Evolutionary conservation across 2,329 filamentous ascomycete genomes (phyloP), one percentile per base, ranked within the genome.

Genomic region (Trichophyton simii): DNA sequence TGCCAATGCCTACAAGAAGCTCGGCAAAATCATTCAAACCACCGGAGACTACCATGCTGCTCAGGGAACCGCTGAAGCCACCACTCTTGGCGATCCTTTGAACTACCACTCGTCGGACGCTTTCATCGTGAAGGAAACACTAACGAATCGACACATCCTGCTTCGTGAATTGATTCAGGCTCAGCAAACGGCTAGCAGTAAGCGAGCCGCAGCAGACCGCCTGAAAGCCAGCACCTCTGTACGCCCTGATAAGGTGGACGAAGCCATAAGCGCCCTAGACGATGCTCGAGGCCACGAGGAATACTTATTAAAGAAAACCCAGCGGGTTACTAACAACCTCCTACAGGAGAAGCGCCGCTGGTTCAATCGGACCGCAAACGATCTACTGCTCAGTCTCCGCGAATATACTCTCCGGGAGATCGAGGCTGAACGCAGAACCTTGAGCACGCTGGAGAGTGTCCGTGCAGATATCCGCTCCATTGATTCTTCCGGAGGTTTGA

Each of bases 101-200:
- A 88, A 91, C 69, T 96, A 97, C 72, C 91, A 97, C 76, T 96
- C 91, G 52, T 87, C 89, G 62, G 94, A 99, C 73, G 89, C 94
- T 52, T 95, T 96, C 72, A 95, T 97, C 68, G 94, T 97, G 67
- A 99, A 99, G 75, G 94, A 99, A 72, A 96, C 91, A 9, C 82
- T 99, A 65, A 99, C 94, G 3, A 99, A 99, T 77, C 88, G 94
- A 11, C 94, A 99, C 76, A 96, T 99, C 65, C 82, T 99, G 20
- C 87, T 96, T 50, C 90, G 94, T 63, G 94, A 99, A 70, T 85
- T 97, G 63, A 77, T 95, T 28, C 90, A 96, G 74, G 91, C 94
- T 0, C 91, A 97, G 72, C 88, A 95, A 72, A 80, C 80, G 22
- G 91, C 91, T 1, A 85, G 88, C 65, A 89, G 84, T 74, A 94